Conservation (phyloP, 805 yeast species). For the Kurtzmaniella fragi region DNA sequence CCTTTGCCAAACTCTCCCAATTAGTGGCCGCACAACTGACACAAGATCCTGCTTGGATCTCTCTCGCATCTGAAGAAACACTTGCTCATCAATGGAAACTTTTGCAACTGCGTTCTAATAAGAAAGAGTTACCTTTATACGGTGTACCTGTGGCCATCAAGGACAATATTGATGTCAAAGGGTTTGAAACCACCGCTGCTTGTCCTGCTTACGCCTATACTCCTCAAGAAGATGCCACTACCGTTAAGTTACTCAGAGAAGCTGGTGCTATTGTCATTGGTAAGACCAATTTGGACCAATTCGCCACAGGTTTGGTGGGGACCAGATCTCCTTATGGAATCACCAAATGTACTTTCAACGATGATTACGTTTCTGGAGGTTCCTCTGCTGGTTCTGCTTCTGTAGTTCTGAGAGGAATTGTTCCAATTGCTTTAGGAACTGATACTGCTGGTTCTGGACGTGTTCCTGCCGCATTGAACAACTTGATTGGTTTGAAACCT, state of each 20-base stretch:
- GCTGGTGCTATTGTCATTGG: constrained; percentile 93
- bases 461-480: constrained; percentile 94
- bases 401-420: constrained; percentile 84
- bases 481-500: constrained; percentile 88
- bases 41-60: constrained; percentile 89
- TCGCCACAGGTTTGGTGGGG: constrained; percentile 97
- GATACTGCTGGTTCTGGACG: constrained; percentile 99
- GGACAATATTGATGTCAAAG: constrained; percentile 88
- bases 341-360: constrained; percentile 73
- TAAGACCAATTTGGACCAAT: constrained; percentile 93
- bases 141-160: constrained; percentile 96
- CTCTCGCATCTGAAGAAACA: constrained; percentile 60
- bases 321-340: constrained; percentile 92
- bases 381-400: constrained; percentile 95
- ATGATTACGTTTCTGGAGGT: constrained; percentile 86
- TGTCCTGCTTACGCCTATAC: constrained; percentile 78
- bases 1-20: constrained; percentile 44
- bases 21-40: constrained; percentile 44
- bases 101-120: constrained; percentile 58
- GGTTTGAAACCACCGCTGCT: constrained; percentile 87
- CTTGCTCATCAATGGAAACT: constrained; percentile 74
- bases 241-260: constrained; percentile 67
- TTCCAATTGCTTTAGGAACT: constrained; percentile 86
- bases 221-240: constrained; percentile 70
- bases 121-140: constrained; percentile 58